Conservation (phyloP, 306 rosid genomes). For the Inga oerstediana region DNA sequence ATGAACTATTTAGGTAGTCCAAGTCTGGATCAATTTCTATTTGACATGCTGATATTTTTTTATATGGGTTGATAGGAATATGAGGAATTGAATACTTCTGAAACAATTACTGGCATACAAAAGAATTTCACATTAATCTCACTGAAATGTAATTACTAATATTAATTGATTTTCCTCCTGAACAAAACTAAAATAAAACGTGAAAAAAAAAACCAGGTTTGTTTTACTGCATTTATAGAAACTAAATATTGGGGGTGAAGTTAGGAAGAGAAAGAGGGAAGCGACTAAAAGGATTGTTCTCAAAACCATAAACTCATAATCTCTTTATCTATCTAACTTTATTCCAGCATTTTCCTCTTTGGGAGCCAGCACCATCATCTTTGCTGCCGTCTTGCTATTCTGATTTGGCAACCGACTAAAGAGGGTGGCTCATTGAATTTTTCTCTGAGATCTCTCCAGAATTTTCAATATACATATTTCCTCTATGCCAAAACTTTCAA, state of each 20-base stretch:
- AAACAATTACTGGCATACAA: slow-evolving; percentile 41
- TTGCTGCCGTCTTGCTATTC: slow-evolving; percentile 26
- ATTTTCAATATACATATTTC: slow-evolving; percentile 62
- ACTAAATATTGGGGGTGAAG: not conserved
- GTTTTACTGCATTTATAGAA: not conserved
- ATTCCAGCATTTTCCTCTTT: not conserved
- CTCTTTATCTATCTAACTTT: not conserved
- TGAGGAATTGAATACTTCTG: slow-evolving; percentile 29
- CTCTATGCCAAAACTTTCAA: slow-evolving; percentile 39
- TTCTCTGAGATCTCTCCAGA: slow-evolving; percentile 43
- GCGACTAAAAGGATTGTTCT: not conserved
- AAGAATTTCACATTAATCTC: slow-evolving; percentile 49
- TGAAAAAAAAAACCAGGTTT: not conserved
- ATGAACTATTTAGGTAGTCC: not conserved
- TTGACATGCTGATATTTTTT: slow-evolving; percentile 18
- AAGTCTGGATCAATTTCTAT: not conserved
- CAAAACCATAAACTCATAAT: not conserved
- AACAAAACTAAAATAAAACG: slow-evolving; percentile 26
- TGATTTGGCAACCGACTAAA: slow-evolving; percentile 30
- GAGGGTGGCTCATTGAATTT: slow-evolving; percentile 37
- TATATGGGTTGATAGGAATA: slow-evolving; percentile 11
- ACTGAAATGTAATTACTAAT: slow-evolving; percentile 25
- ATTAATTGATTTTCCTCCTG: slow-evolving; percentile 40
- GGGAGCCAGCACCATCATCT: not conserved
- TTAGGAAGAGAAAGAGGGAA: not conserved